These are phyloP conservation scores for Neofusicoccum laricinum DNA, from an alignment of 2,329 filamentous ascomycete species.

Conservation along the genomic window DNA sequence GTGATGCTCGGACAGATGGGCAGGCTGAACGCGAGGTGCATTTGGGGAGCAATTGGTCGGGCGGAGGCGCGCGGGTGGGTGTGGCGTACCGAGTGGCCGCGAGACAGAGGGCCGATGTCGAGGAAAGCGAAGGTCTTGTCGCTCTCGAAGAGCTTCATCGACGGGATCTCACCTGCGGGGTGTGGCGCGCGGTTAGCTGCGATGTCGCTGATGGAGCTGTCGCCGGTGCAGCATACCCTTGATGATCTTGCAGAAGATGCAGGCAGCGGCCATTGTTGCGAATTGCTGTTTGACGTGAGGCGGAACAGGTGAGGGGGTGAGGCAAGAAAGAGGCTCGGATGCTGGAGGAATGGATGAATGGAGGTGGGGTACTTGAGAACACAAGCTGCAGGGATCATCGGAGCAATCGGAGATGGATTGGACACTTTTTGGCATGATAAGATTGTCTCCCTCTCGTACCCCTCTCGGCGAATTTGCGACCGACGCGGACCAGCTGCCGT, in stretches of 20 bases:
- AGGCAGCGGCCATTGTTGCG: constrained; percentile 54
- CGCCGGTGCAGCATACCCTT: constrained; percentile 61
- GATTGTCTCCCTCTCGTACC: background rate
- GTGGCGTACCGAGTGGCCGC: constrained; percentile 76
- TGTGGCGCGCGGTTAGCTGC: constrained; percentile 7
- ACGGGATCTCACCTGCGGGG: constrained; percentile 81
- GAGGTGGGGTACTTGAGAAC: constrained; percentile 7
- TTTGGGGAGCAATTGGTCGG: background rate
- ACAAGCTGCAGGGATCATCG: constrained; percentile 1
- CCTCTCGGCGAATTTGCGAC: background rate
- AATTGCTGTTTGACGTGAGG: background rate
- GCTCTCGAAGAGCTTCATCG: constrained; percentile 92
- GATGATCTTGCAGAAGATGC: constrained; percentile 98
- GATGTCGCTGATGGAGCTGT: background rate
- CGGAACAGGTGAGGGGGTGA: background rate
- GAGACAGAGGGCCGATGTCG: constrained; percentile 86
- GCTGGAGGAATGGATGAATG: background rate
- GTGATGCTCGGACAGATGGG: too few relatives aligned
- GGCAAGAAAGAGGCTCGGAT: background rate
- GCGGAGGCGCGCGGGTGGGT: too few relatives aligned
- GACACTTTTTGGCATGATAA: constrained; percentile 1
- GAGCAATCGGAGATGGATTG: constrained; percentile 6
- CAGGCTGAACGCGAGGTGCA: background rate
- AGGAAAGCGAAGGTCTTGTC: constrained; percentile 94
- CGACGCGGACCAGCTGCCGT: background rate